phyloP scores from a whole-genome alignment of 1,284 basidiomycete genomes.

The Tylopilus sp. region DNA sequence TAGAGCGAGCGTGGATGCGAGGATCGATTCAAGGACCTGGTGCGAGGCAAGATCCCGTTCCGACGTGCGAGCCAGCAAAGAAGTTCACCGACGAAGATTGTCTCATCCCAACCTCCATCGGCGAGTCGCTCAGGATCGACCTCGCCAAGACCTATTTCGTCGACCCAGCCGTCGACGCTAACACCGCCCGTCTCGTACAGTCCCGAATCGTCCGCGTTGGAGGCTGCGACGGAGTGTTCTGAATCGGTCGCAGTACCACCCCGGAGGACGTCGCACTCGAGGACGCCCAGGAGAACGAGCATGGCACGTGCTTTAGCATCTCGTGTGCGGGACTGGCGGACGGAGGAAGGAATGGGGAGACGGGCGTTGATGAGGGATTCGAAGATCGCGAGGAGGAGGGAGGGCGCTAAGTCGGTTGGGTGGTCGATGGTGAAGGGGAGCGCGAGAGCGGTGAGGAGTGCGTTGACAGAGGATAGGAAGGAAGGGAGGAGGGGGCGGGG shows the following conservation, averaged over 20 bases:
- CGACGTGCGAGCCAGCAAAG: slow-evolving; percentile 61
- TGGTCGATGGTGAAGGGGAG: slow-evolving; percentile 53
- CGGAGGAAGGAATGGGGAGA: slow-evolving; percentile 42
- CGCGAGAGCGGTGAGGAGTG: slow-evolving; percentile 47
- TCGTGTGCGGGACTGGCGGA: slow-evolving; percentile 40
- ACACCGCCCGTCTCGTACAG: slow-evolving; percentile 21
- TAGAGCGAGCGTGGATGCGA: slow-evolving; percentile 20
- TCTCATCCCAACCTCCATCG: slow-evolving; percentile 57
- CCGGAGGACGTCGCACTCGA: slow-evolving; percentile 65
- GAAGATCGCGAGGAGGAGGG: slow-evolving; percentile 61
- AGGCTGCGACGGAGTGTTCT: slow-evolving; percentile 9
- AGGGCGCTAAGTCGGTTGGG: slow-evolving; percentile 68
- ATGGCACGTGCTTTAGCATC: slow-evolving; percentile 52
- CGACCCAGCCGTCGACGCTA: slow-evolving; percentile 31
- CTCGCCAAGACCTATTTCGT: slow-evolving; percentile 57
- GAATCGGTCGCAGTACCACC: slow-evolving; percentile 15
- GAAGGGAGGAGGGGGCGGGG: slow-evolving; percentile 15
- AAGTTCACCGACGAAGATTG: slow-evolving; percentile 57
- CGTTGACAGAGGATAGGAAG: slow-evolving; percentile 35
- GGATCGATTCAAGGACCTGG: slow-evolving; percentile 5
- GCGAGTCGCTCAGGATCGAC: slow-evolving; percentile 63
- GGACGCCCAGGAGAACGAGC: slow-evolving; percentile 73
- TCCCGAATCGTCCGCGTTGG: slow-evolving; percentile 19
- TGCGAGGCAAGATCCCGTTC: slow-evolving; percentile 37
- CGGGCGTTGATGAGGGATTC: slow-evolving; percentile 52